Evolutionary conservation across 768 basidiomycete species (phyloP).

Genomic region (Rhodocollybia butyracea): DNA sequence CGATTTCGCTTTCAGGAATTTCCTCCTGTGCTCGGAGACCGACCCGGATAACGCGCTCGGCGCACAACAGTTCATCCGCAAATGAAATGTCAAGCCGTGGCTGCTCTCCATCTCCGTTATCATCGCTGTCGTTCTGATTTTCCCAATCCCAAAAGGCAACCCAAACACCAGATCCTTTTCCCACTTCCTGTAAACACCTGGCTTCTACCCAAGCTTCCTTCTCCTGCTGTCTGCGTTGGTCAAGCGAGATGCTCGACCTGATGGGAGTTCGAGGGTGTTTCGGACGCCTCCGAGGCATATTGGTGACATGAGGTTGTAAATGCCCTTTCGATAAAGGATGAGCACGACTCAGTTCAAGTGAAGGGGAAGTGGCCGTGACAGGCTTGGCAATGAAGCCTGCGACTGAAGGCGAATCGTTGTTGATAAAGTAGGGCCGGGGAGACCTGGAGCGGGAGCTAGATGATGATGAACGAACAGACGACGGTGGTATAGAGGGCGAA

Average conservation of each 20-base stretch:
- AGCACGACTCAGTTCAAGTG: neutral
- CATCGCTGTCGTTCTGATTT: neutral
- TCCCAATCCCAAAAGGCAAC: neutral
- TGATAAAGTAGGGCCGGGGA: neutral
- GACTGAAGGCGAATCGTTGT: neutral
- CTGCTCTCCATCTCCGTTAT: neutral
- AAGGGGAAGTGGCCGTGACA: neutral
- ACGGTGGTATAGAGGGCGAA: neutral
- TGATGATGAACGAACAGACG: neutral
- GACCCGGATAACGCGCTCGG: neutral
- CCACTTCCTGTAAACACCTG: conserved; percentile 1
- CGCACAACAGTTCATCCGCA: neutral
- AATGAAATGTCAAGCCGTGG: neutral
- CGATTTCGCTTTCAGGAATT: too few species aligned
- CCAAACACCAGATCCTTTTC: neutral
- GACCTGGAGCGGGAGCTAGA: neutral
- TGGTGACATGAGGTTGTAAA: conserved; percentile 2
- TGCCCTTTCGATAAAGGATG: neutral
- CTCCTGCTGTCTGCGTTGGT: neutral
- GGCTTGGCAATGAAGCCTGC: neutral
- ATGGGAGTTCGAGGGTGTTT: neutral
- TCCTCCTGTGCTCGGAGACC: neutral
- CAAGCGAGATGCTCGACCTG: neutral
- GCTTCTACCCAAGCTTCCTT: neutral
- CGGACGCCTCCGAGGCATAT: neutral